Conservation (phyloP, 495 filamentous ascomycete species). For the Neohortaea acidophila region DNA sequence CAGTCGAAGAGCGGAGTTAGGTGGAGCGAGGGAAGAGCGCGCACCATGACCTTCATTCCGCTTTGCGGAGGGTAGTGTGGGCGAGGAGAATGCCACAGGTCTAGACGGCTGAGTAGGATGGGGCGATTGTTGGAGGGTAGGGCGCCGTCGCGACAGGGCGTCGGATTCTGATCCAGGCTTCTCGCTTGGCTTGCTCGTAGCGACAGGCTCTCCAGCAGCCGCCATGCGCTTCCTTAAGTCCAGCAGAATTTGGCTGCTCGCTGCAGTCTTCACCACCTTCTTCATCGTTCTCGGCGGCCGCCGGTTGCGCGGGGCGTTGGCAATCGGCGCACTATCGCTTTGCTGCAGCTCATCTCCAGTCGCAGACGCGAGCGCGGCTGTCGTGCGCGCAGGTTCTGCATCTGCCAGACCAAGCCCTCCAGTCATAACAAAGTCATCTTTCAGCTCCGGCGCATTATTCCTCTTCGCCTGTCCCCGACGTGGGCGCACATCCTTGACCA, state of each 20-base stretch:
- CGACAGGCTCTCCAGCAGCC: neutral
- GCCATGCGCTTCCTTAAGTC: conserved; percentile 12
- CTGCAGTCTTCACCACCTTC: conserved; percentile 9
- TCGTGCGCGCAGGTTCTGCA: neutral
- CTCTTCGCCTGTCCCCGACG: conserved; percentile 5
- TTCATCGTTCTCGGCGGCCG: conserved; percentile 6
- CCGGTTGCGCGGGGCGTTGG: conserved; percentile 1
- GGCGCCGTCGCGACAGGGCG: neutral
- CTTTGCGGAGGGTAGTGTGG: conserved; percentile 10
- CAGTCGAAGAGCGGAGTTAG: conserved; percentile 7
- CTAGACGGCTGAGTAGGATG: conserved; percentile 10
- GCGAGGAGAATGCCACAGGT: no score
- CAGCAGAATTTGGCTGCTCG: conserved; percentile 6
- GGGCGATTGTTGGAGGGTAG: neutral
- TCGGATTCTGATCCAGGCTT: conserved; percentile 1
- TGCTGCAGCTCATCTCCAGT: conserved; percentile 4
- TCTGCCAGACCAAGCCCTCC: conserved; percentile 8
- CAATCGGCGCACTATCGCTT: conserved; percentile 1
- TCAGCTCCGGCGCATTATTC: neutral
- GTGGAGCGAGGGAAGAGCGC: conserved; percentile 6
- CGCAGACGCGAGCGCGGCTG: neutral
- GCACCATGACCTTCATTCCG: neutral
- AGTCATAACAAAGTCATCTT: conserved; percentile 10
- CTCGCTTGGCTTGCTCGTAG: neutral
- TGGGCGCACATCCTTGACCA: conserved; percentile 8